Conservation (phyloP, 371 early-diverging fungal genomes). For the Mucor piriformis region DNA sequence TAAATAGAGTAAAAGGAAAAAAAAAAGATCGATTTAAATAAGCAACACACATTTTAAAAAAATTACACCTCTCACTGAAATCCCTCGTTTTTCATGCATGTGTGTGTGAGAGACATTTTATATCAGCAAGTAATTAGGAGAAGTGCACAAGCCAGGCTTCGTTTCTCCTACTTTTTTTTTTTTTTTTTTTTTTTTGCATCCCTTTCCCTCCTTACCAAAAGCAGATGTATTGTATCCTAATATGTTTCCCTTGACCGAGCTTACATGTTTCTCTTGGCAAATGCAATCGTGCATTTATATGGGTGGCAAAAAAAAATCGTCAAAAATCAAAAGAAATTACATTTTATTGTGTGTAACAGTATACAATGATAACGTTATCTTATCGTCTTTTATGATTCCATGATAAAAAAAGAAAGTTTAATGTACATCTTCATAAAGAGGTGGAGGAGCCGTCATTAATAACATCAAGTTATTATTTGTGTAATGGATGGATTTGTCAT, state of each 20-base stretch:
- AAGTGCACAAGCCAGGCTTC: background rate
- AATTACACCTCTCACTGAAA: no score
- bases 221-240: background rate
- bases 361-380: background rate
- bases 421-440: slow-evolving; percentile 6
- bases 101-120: no score
- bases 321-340: background rate
- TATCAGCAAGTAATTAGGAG: no score
- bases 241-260: background rate
- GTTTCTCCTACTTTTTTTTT: background rate
- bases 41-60: no score
- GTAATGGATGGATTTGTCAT: background rate
- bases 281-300: background rate
- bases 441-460: slow-evolving; percentile 17
- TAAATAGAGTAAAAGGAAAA: no score
- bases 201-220: background rate
- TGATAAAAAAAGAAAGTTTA: background rate
- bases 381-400: background rate
- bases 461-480: slow-evolving; percentile 8
- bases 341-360: background rate
- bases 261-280: background rate
- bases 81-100: no score
- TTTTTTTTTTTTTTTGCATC: background rate
- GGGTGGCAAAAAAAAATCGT: slow-evolving; percentile 1
- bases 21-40: no score